Percentiles rank a stretch among this genome's conserved stretches.
Evolutionary conservation across 768 basidiomycete species (phyloP).

Genomic region (Ramaria rubella): DNA sequence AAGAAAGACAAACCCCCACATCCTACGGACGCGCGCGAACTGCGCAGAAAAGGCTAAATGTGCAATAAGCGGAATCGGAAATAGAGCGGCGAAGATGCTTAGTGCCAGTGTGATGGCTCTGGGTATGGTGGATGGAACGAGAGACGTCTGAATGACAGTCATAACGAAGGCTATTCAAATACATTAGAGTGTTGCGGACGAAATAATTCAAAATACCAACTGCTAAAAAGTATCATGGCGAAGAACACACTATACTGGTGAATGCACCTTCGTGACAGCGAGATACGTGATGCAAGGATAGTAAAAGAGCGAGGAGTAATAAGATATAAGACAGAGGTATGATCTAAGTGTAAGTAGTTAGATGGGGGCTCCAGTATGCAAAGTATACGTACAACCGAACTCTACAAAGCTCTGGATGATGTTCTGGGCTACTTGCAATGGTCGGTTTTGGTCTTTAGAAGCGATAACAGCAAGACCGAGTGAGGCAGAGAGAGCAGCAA

Average conservation of each 20-base stretch:
- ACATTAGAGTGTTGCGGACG: background rate
- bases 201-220: background rate
- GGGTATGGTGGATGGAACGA: background rate
- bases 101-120: background rate
- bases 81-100: background rate
- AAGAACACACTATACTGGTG: background rate
- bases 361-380: background rate
- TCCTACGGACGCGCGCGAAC: background rate
- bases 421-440: background rate
- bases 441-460: background rate
- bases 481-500: background rate
- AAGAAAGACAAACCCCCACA: background rate
- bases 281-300: background rate
- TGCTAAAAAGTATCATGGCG: background rate
- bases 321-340: background rate
- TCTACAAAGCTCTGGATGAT: constrained; percentile 1
- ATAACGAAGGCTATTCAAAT: constrained; percentile 1
- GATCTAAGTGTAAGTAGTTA: background rate
- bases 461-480: background rate
- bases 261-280: background rate
- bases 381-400: background rate
- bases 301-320: background rate
- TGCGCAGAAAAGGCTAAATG: background rate
- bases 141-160: background rate
- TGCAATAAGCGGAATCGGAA: constrained; percentile 3